A percentile compares a stretch with the other conserved stretches of the same genome.
Evolutionary conservation across 768 basidiomycete genomes (phyloP).

Genomic region (Mycena rosella): DNA sequence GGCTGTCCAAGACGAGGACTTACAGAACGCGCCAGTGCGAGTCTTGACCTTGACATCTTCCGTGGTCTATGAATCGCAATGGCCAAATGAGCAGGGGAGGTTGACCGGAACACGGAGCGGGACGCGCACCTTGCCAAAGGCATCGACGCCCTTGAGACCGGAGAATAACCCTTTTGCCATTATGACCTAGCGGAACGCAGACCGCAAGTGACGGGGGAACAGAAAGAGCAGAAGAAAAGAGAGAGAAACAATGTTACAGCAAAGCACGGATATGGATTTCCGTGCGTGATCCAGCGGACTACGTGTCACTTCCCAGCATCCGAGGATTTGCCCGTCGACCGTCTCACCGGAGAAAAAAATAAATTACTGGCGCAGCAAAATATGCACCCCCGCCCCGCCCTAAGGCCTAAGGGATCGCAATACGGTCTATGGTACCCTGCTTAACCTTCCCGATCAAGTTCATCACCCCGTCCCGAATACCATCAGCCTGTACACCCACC

Average conservation of each 20-base stretch:
- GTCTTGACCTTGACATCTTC: slow-evolving; percentile 99
- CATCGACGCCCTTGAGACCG: slow-evolving; percentile 92
- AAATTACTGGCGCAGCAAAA: slow-evolving; percentile 23
- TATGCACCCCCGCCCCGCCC: slow-evolving; percentile 7
- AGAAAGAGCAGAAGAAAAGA: slow-evolving; percentile 42
- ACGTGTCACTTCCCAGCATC: slow-evolving; percentile 37
- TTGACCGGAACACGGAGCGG: slow-evolving; percentile 5
- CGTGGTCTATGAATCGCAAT: slow-evolving; percentile 75
- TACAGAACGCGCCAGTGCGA: slow-evolving; percentile 90
- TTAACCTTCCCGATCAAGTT: slow-evolving; percentile 91
- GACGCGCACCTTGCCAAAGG: slow-evolving; percentile 95
- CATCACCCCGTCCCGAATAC: slow-evolving; percentile 89
- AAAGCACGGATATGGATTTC: not conserved
- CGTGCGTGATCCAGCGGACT: slow-evolving; percentile 8
- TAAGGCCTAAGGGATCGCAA: slow-evolving; percentile 63
- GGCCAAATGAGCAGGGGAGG: not conserved
- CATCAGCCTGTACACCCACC: slow-evolving; percentile 85
- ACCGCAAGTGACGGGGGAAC: slow-evolving; percentile 43
- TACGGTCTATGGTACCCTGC: slow-evolving; percentile 84
- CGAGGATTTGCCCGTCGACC: slow-evolving; percentile 27
- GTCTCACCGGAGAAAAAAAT: slow-evolving; percentile 14
- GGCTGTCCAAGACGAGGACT: slow-evolving; percentile 45
- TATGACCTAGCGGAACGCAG: slow-evolving; percentile 51
- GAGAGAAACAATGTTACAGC: slow-evolving; percentile 34
- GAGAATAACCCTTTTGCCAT: slow-evolving; percentile 87